Conservation (phyloP, 768 basidiomycete genomes). For the Panaeolus papilionaceus region DNA sequence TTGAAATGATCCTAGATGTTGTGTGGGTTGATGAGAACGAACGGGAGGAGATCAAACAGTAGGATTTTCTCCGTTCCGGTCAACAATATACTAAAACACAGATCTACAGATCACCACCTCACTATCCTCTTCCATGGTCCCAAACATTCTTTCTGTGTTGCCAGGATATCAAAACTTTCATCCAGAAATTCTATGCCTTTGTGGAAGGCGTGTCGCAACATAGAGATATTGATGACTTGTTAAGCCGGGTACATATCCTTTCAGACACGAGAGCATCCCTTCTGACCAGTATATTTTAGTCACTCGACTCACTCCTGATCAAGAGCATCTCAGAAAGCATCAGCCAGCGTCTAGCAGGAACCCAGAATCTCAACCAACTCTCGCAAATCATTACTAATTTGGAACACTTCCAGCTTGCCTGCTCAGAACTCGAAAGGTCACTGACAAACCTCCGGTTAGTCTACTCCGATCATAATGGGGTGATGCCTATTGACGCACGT, state of each 20-base stretch:
- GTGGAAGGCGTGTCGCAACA: constrained; percentile 94
- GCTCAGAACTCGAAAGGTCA: constrained; percentile 83
- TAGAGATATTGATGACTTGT: constrained; percentile 87
- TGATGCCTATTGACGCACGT: not conserved
- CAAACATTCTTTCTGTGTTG: constrained; percentile 95
- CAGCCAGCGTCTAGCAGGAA: constrained; percentile 71
- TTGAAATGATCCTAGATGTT: constrained; percentile 74
- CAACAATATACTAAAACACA: constrained; percentile 3
- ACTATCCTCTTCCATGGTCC: constrained; percentile 90
- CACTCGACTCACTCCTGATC: constrained; percentile 83
- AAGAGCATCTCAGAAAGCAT: constrained; percentile 80
- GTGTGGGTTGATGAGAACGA: constrained; percentile 85
- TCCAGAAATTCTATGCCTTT: constrained; percentile 96
- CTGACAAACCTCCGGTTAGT: constrained; percentile 81
- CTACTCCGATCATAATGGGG: not conserved
- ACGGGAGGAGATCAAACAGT: constrained; percentile 64
- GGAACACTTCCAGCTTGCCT: constrained; percentile 89
- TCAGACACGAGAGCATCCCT: not conserved
- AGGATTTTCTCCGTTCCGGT: constrained; percentile 19
- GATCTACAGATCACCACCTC: constrained; percentile 58
- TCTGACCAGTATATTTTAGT: constrained; percentile 50
- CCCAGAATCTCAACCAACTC: constrained; percentile 86
- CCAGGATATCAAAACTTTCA: constrained; percentile 88
- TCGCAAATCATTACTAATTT: constrained; percentile 93
- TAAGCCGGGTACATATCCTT: constrained; percentile 71